A percentile compares a stretch with the other conserved stretches of the same genome.
phyloP scores from a whole-genome alignment of 208 protist genomes.

The Wallacemonas collosoma region DNA sequence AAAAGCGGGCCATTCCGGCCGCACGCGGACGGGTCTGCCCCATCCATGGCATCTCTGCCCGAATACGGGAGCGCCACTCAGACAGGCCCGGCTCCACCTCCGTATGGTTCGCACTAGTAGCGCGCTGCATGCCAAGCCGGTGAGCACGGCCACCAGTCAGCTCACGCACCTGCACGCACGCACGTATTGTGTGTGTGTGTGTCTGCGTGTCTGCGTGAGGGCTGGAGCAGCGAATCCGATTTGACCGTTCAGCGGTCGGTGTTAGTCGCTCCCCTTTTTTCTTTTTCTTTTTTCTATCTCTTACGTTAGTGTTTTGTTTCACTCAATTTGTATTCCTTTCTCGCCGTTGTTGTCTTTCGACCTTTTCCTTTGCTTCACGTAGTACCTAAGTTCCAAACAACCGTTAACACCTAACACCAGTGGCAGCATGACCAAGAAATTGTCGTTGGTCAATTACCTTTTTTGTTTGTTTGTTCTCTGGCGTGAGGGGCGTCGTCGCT shows the following conservation, averaged over 20 bases:
- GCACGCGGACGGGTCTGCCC: neutral
- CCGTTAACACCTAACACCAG: neutral
- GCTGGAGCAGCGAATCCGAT: too few species aligned
- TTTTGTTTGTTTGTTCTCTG: too few species aligned
- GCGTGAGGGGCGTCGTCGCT: too few species aligned
- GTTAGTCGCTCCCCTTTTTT: conserved; percentile 1
- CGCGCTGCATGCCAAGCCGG: too few species aligned
- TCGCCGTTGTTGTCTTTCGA: neutral
- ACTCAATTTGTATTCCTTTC: neutral
- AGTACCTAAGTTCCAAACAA: neutral
- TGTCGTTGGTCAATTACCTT: too few species aligned
- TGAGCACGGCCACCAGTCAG: too few species aligned
- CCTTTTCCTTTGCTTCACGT: neutral
- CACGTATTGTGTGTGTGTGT: too few species aligned
- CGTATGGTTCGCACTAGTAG: neutral
- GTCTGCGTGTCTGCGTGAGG: too few species aligned
- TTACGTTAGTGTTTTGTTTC: neutral
- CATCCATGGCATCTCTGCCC: neutral
- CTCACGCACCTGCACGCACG: too few species aligned
- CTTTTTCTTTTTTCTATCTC: neutral
- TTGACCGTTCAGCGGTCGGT: neutral
- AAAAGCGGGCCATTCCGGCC: neutral
- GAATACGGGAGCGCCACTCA: neutral
- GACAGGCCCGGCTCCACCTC: neutral
- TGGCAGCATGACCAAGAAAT: too few species aligned